Percentiles rank a stretch among this genome's conserved stretches.
Evolutionary conservation across 2,329 filamentous ascomycete species (phyloP).

Genomic region (Exutisphaerella laricina): DNA sequence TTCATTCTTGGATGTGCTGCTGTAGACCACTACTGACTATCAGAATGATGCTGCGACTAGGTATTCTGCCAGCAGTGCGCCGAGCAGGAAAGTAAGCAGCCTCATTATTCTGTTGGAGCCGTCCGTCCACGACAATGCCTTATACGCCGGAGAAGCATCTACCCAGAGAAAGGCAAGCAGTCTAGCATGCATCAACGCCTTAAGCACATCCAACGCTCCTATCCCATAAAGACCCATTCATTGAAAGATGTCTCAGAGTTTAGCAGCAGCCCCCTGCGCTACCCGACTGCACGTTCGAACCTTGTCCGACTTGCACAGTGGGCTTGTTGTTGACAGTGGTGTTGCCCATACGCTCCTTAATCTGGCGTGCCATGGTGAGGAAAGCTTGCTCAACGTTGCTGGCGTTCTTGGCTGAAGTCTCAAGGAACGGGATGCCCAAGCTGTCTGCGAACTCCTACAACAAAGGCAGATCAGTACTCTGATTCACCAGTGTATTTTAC

Average conservation of each 20-base stretch:
- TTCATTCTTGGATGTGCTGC: too few relatives aligned
- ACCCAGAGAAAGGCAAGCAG: slow-evolving; percentile 22
- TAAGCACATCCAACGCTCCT: slow-evolving; percentile 8
- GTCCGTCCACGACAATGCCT: slow-evolving; percentile 18
- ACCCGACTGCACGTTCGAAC: slow-evolving; percentile 85
- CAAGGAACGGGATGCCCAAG: slow-evolving; percentile 97
- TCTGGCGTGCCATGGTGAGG: slow-evolving; percentile 99
- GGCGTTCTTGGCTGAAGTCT: slow-evolving; percentile 99
- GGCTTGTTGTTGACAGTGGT: slow-evolving; percentile 98
- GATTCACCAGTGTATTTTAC: too few relatives aligned
- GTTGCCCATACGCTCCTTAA: slow-evolving; percentile 99
- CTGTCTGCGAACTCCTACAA: slow-evolving; percentile 96
- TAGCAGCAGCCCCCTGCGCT: slow-evolving; percentile 90
- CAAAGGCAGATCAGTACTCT: too few relatives aligned
- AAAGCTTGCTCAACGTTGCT: slow-evolving; percentile 99
- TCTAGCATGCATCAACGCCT: slow-evolving; percentile 25
- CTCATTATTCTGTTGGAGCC: slow-evolving; percentile 22
- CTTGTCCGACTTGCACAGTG: slow-evolving; percentile 90
- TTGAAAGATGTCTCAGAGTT: slow-evolving; percentile 10
- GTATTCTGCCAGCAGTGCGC: slow-evolving; percentile 7
- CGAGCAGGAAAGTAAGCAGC: slow-evolving; percentile 2
- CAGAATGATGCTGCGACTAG: slow-evolving; percentile 5
- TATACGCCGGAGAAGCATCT: slow-evolving; percentile 21
- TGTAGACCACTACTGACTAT: too few relatives aligned
- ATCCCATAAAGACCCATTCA: slow-evolving; percentile 3